A percentile compares a stretch with the other conserved stretches of the same genome.
phyloP scores from a whole-genome alignment of 1,284 basidiomycete species.

The Puccinia novopanici region DNA sequence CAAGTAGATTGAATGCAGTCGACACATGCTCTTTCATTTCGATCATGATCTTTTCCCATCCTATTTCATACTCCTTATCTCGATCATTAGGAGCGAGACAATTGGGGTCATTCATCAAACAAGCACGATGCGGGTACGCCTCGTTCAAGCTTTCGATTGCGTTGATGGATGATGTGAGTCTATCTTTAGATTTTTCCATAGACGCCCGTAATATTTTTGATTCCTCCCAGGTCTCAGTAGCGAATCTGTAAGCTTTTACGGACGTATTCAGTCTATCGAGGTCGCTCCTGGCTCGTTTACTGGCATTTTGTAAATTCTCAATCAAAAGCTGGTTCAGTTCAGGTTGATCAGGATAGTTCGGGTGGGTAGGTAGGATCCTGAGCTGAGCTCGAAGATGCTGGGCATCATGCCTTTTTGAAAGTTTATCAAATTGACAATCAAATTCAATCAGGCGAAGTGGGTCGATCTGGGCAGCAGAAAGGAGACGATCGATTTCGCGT shows the following conservation, averaged over 20 bases:
- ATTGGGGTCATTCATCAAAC: constrained; percentile 8
- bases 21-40: constrained; percentile 15
- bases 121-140: constrained; percentile 22
- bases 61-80: constrained; percentile 16
- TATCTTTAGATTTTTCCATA: constrained; percentile 25
- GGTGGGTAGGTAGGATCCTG: constrained; percentile 27
- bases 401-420: constrained; percentile 15
- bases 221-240: constrained; percentile 15
- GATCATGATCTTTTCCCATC: constrained; percentile 6
- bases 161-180: constrained; percentile 15
- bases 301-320: not conserved
- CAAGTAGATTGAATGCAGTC: constrained; percentile 3
- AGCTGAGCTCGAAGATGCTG: constrained; percentile 24
- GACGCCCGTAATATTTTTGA: not conserved
- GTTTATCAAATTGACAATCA: constrained; percentile 12
- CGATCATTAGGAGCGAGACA: not conserved
- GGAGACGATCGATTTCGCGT: constrained; percentile 33
- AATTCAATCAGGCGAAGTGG: constrained; percentile 20
- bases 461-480: constrained; percentile 12
- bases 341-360: constrained; percentile 38
- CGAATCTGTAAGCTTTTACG: constrained; percentile 19
- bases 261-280: constrained; percentile 27
- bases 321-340: constrained; percentile 14
- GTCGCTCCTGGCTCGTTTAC: not conserved
- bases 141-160: constrained; percentile 12